Conservation (phyloP, 2,329 filamentous ascomycete species). For the Pestalotiopsis fici region DNA sequence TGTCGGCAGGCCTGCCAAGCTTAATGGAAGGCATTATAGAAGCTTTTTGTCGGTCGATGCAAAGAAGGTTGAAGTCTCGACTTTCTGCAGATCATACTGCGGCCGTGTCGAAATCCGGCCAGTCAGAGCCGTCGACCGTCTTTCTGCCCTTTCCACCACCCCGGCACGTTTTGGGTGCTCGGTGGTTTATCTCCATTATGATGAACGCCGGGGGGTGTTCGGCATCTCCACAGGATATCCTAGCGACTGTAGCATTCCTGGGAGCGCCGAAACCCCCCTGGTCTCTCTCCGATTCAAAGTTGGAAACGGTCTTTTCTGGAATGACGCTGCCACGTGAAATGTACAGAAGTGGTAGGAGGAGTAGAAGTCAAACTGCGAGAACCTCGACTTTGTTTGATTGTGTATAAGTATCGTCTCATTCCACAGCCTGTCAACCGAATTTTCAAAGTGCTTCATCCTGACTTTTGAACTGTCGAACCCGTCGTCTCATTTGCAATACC, state of each 20-base stretch:
- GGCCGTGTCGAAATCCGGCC: background rate
- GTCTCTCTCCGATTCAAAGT: conserved; percentile 1
- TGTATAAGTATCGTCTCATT: conserved; percentile 3
- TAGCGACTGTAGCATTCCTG: background rate
- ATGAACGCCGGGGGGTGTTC: background rate
- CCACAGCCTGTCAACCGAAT: background rate
- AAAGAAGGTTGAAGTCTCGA: background rate
- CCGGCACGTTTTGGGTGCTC: conserved; percentile 6
- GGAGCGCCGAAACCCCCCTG: too few relatives aligned
- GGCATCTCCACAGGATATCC: background rate
- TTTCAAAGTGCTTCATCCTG: background rate
- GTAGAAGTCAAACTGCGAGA: background rate
- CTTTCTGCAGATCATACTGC: conserved; percentile 6
- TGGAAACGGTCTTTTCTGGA: conserved; percentile 6
- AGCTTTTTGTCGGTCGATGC: background rate
- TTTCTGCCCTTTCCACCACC: too few relatives aligned
- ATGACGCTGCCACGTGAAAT: background rate
- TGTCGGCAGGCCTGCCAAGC: background rate
- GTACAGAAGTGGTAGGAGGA: background rate
- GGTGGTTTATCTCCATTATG: conserved; percentile 1
- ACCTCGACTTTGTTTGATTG: background rate
- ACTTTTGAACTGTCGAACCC: conserved; percentile 2
- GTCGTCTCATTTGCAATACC: background rate
- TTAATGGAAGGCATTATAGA: conserved; percentile 1
- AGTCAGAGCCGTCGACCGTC: background rate